Percentiles rank a stretch among this genome's conserved stretches.
phyloP scores from a whole-genome alignment of 257 asterid genomes.

The Fraxinus excelsior region DNA sequence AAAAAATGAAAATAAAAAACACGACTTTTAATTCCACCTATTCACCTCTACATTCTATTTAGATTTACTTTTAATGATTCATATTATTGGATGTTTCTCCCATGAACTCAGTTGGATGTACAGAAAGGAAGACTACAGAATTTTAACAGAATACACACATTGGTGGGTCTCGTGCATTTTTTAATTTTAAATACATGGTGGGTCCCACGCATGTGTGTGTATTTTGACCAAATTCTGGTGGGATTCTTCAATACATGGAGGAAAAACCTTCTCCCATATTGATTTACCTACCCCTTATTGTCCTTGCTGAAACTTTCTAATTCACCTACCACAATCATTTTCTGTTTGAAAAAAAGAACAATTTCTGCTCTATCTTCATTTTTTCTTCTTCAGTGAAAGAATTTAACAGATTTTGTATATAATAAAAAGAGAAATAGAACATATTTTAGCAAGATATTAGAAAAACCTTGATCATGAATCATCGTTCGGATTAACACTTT shows the following conservation, averaged over 20 bases:
- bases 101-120: no score
- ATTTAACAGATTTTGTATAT: not conserved
- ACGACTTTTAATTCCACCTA: not conserved
- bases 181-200: no score
- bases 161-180: no score
- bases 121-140: no score
- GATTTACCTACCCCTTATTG: not conserved
- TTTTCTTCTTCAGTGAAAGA: no score
- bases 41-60: not conserved
- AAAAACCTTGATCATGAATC: not conserved
- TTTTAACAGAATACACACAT: no score
- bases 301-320: not conserved
- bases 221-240: no score
- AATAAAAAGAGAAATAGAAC: not conserved
- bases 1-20: not conserved
- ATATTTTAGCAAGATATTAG: no score
- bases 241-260: no score
- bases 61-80: not conserved
- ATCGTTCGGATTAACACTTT: not conserved
- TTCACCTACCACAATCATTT: not conserved
- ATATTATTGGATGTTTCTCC: not conserved
- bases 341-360: not conserved
- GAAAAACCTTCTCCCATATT: not conserved
- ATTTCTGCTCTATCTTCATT: not conserved
- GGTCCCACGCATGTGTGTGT: no score